phyloP scores from a whole-genome alignment of 208 protist genomes.

The Wallacemonas collosoma region DNA sequence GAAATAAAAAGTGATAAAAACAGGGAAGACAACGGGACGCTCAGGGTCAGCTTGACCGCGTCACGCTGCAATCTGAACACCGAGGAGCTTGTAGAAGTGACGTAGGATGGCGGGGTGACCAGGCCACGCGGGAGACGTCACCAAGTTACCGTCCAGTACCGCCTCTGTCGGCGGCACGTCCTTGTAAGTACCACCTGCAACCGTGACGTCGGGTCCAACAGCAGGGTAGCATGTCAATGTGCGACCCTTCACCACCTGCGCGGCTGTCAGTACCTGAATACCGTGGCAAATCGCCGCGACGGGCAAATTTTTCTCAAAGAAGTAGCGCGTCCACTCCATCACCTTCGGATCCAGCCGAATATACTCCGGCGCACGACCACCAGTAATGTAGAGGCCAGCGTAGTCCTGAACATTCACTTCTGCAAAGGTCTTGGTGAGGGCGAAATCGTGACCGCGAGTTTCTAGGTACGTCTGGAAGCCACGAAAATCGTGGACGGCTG shows the following conservation, averaged over 20 bases:
- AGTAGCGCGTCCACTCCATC: constrained; percentile 30
- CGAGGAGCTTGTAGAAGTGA: constrained; percentile 29
- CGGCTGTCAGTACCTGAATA: constrained; percentile 35
- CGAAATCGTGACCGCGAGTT: constrained; percentile 41
- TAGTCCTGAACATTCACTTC: constrained; percentile 38
- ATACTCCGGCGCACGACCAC: constrained; percentile 35
- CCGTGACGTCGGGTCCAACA: constrained; percentile 29
- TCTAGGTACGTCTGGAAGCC: constrained; percentile 42
- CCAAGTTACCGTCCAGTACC: constrained; percentile 35
- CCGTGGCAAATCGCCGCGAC: constrained; percentile 39
- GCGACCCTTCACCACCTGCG: constrained; percentile 25
- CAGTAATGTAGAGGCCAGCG: constrained; percentile 35
- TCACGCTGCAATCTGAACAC: constrained; percentile 28
- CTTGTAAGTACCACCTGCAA: constrained; percentile 30
- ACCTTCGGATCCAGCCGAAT: constrained; percentile 36
- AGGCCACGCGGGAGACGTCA: constrained; percentile 35
- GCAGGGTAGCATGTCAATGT: constrained; percentile 42
- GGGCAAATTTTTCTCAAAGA: constrained; percentile 42
- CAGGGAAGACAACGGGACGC: background rate
- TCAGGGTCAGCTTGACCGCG: background rate
- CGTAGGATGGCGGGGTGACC: constrained; percentile 31
- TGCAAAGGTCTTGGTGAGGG: constrained; percentile 33
- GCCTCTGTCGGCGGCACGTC: constrained; percentile 38
- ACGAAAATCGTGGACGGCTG: constrained; percentile 35
- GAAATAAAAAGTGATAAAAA: background rate